Evolutionary conservation across 345 rosid genomes (phyloP).

Genomic region (Melaleuca quinquenervia): DNA sequence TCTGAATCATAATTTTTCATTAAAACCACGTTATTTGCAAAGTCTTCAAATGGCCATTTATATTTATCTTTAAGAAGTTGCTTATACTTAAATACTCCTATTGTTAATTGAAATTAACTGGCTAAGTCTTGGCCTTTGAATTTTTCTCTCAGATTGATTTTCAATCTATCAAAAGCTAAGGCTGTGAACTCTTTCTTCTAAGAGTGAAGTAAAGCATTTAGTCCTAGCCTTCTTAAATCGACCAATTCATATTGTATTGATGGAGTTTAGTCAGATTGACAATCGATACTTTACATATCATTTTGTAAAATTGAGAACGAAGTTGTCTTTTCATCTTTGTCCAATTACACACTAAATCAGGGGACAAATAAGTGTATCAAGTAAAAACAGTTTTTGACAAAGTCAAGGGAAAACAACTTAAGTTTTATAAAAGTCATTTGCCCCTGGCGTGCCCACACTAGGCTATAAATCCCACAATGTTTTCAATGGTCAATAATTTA

Average conservation of each 20-base stretch:
- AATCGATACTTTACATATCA: neutral
- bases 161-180: neutral
- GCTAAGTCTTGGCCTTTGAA: neutral
- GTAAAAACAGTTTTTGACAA: neutral
- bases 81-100: neutral
- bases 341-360: neutral
- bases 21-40: neutral
- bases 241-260: neutral
- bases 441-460: too few species aligned
- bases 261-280: neutral
- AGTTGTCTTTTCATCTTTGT: neutral
- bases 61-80: neutral
- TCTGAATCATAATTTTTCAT: neutral
- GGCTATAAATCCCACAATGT: neutral
- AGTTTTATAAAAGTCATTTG: neutral
- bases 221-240: neutral
- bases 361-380: neutral
- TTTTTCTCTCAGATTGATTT: neutral
- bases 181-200: neutral
- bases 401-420: neutral
- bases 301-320: neutral
- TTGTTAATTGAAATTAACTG: neutral
- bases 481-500: neutral
- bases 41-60: neutral
- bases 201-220: neutral